A percentile compares a stretch with the other conserved stretches of the same genome.
Conservation (phyloP, 73 alveolate genomes). For the Breviolum minutum region DNA sequence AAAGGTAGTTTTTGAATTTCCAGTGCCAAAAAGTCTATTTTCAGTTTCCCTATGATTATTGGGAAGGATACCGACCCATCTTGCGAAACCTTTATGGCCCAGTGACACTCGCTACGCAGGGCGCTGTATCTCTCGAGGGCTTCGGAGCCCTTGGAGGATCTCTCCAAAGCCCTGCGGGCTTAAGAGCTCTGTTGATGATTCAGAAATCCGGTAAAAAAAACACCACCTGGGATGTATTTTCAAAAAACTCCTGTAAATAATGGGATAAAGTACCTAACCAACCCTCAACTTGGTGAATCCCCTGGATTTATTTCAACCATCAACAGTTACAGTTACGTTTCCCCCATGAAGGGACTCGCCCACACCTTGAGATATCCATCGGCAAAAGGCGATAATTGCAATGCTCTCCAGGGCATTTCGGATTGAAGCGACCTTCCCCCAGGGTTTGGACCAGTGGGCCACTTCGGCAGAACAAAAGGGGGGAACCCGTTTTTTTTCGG, state of each 20-base stretch:
- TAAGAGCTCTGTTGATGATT: neutral
- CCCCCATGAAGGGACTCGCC: too few relatives aligned
- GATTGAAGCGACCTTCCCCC: conserved; percentile 18
- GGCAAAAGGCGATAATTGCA: conserved; percentile 37
- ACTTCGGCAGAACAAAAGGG: too few relatives aligned
- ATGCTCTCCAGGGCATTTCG: conserved; percentile 3
- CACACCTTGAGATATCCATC: conserved; percentile 1
- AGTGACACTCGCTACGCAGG: conserved; percentile 45
- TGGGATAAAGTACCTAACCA: too few relatives aligned
- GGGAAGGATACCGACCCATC: too few relatives aligned
- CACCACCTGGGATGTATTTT: neutral
- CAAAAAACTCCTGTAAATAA: neutral
- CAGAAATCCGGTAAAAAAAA: neutral
- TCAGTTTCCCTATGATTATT: too few relatives aligned
- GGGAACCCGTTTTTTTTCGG: too few relatives aligned
- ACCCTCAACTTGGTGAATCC: too few relatives aligned
- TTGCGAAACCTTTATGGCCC: neutral
- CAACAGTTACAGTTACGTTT: too few relatives aligned
- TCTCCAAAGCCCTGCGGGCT: neutral
- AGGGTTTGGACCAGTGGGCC: neutral
- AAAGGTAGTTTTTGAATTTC: too few relatives aligned
- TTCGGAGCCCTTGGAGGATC: neutral
- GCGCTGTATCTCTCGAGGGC: neutral
- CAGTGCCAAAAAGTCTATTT: too few relatives aligned
- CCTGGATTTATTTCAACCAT: too few relatives aligned